Base-by-base conservation (phyloP, 1,139 yeast genomes). In the Insectozyma bohioensis region DNA sequence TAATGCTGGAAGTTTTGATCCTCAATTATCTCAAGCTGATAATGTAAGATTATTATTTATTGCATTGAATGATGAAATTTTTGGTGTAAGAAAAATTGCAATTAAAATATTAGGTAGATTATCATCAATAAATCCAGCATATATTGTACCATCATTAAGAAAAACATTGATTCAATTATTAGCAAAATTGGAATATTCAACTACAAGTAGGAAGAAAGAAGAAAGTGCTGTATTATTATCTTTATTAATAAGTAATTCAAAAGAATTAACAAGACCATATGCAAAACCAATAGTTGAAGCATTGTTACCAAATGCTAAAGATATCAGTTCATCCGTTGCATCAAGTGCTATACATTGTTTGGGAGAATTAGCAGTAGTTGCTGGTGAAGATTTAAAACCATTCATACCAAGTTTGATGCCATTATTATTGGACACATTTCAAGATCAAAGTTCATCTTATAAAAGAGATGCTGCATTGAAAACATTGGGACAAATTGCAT, bases 21-120 rank as follows among this genome's bases (percentile, higher is more conserved):
- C 96, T 0, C 98, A 92, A 49, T 62, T 94, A 28, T 86, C 97
- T 0, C 97, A 92, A 56, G 95, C 96, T 0, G 95, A 85, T 42
- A 90, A 88, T 51, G 94, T 90, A 14, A 71, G 88, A 36, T 61
- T 90, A 18, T 63, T 94, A 22, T 86, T 92, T 50, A 85, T 90
- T 68, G 94, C 96, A 0, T 65, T 92, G 36, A 86, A 94, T 52
- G 99, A 94, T 58, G 98, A 90, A 54, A 78, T 77, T 1, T 94
- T 92, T 53, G 78, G 77, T 9, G 86, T 92, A 14, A 74, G 96
- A 33, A 79, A 84, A 48, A 84, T 78, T n/a, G 84, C 96, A 0
- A 77, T 90, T 26, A 72, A 72, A 29, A 74, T 90, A 6, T 77
- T 92, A 38, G 97, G 98, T 2, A 72, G 97, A 37, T 61, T 94